phyloP scores from a whole-genome alignment of 2,329 filamentous ascomycete species.

The Pezicula carpinea region DNA sequence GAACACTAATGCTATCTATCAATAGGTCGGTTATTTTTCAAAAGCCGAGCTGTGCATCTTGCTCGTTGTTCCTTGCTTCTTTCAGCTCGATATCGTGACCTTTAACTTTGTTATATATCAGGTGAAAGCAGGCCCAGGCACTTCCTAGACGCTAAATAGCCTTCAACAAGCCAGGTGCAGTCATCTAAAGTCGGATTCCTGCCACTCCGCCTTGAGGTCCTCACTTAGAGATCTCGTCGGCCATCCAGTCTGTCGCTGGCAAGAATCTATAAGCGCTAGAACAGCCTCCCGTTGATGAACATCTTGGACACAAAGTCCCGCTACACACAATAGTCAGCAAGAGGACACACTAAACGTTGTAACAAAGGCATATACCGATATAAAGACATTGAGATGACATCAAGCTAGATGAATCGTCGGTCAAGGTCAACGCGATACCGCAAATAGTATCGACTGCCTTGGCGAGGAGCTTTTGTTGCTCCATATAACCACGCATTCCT shows the following conservation, averaged over 20 bases:
- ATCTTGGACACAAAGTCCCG: slow-evolving; percentile 38
- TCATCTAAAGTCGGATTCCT: slow-evolving; percentile 5
- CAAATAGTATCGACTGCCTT: slow-evolving; percentile 44
- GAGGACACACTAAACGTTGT: not conserved
- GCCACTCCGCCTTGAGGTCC: slow-evolving; percentile 28
- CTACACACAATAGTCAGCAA: slow-evolving; percentile 16
- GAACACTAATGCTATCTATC: too few species aligned
- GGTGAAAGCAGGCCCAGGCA: not conserved
- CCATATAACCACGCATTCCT: slow-evolving; percentile 42
- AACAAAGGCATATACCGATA: slow-evolving; percentile 18
- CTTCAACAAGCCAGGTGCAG: too few species aligned
- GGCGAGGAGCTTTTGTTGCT: slow-evolving; percentile 37
- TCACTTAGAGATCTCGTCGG: slow-evolving; percentile 29
- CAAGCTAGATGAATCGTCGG: slow-evolving; percentile 36
- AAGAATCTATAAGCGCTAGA: slow-evolving; percentile 32
- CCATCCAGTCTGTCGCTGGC: slow-evolving; percentile 36
- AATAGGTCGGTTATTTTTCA: too few species aligned
- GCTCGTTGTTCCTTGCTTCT: too few species aligned
- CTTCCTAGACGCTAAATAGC: too few species aligned
- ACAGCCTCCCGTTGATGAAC: slow-evolving; percentile 31
- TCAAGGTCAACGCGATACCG: slow-evolving; percentile 42
- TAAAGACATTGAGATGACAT: slow-evolving; percentile 40
- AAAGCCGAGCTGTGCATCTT: too few species aligned
- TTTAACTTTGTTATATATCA: not conserved
- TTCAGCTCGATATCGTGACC: not conserved